Conservation (phyloP, 495 filamentous ascomycete genomes). For the Endocarpon pusillum region DNA sequence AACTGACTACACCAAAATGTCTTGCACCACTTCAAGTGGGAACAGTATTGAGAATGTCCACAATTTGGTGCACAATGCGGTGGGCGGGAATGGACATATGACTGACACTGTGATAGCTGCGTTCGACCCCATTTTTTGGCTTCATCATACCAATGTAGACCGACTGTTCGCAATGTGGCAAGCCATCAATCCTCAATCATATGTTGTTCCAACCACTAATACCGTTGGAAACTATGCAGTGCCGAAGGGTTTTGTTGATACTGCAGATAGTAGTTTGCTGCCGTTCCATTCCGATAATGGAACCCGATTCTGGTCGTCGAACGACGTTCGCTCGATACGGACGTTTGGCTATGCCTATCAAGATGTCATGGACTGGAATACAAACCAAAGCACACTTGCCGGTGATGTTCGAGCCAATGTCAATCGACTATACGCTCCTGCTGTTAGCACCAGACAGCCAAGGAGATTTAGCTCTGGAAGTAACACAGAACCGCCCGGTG, state of each 20-base stretch:
- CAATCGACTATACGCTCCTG: background rate
- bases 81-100: slow-evolving; percentile 50
- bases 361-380: background rate
- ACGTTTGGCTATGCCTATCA: slow-evolving; percentile 1
- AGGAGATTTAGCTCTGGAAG: too few relatives aligned
- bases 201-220: slow-evolving; percentile 31
- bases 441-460: background rate
- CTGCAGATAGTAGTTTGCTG: too few relatives aligned
- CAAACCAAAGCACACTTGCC: background rate
- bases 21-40: slow-evolving; percentile 3
- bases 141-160: slow-evolving; percentile 34
- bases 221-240: slow-evolving; percentile 10
- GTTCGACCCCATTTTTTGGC: slow-evolving; percentile 54
- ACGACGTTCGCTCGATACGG: slow-evolving; percentile 10
- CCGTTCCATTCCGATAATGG: slow-evolving; percentile 21
- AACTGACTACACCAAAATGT: slow-evolving; percentile 8
- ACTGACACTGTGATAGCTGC: slow-evolving; percentile 43
- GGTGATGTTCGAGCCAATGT: background rate
- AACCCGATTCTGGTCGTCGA: slow-evolving; percentile 24
- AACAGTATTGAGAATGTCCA: slow-evolving; percentile 27
- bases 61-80: slow-evolving; percentile 39
- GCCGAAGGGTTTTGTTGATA: too few relatives aligned
- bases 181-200: slow-evolving; percentile 39
- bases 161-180: slow-evolving; percentile 60
- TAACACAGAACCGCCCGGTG: too few relatives aligned